phyloP scores from a whole-genome alignment of 176 grass and related monocot species.

The Echinochloa phyllopogon region DNA sequence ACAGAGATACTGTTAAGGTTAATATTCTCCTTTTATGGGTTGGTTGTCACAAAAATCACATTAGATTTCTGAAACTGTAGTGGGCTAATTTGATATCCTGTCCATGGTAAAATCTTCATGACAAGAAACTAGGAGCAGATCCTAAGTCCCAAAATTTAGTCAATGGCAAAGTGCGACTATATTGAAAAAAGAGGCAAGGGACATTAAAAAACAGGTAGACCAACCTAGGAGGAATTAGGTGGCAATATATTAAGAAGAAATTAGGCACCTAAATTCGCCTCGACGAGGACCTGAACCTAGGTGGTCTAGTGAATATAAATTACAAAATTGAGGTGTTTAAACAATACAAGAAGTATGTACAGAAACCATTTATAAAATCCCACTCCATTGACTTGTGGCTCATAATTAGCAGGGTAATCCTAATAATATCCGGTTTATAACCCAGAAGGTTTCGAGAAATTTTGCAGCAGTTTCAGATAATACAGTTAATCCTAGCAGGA shows the following conservation, averaged over 20 bases:
- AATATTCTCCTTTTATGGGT: not conserved
- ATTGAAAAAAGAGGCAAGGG: not conserved
- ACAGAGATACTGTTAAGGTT: constrained; percentile 16
- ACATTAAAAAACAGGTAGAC: not conserved
- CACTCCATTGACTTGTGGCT: not conserved
- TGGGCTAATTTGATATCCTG: constrained; percentile 15
- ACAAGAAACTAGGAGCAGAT: constrained; percentile 16
- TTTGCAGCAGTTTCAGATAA: not conserved
- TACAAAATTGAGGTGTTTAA: not conserved
- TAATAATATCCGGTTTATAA: constrained; percentile 15
- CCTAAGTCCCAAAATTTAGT: not conserved
- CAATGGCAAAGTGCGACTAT: not conserved
- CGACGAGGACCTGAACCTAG: too few species aligned
- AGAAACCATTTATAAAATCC: not conserved
- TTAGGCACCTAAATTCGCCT: too few species aligned
- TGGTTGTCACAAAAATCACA: constrained; percentile 16
- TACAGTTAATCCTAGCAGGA: not conserved
- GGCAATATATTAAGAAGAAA: too few species aligned
- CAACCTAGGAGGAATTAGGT: too few species aligned
- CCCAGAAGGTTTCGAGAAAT: not conserved
- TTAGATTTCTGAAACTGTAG: constrained; percentile 28
- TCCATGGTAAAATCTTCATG: not conserved
- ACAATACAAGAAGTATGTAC: not conserved
- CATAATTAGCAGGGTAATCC: constrained; percentile 34
- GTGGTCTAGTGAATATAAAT: not conserved